phyloP scores from a whole-genome alignment of 371 early-diverging fungal genomes.

The Agmasoma carcini region DNA sequence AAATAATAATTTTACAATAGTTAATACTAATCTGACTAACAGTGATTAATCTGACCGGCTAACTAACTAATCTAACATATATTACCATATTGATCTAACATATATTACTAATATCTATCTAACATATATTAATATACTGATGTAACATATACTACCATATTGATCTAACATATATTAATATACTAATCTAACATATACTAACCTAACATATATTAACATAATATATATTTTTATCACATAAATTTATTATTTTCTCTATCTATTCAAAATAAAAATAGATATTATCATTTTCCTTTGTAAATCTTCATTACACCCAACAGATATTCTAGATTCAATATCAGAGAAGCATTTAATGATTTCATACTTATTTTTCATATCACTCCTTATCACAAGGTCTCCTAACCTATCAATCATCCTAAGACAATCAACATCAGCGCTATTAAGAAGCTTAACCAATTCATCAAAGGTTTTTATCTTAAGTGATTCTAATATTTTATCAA shows the following conservation, averaged over 20 bases:
- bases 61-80: too few relatives aligned
- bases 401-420: conserved; percentile 26
- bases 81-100: too few relatives aligned
- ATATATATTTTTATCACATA: not conserved
- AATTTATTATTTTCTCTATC: conserved; percentile 13
- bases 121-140: not conserved
- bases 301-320: conserved; percentile 47
- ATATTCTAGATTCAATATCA: conserved; percentile 44
- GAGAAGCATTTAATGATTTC: conserved; percentile 39
- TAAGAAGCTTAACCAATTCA: not conserved
- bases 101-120: too few relatives aligned
- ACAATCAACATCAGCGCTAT: conserved; percentile 21
- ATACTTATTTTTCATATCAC: conserved; percentile 24
- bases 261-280: conserved; percentile 31
- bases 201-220: not conserved
- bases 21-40: too few relatives aligned
- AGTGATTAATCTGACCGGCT: too few relatives aligned
- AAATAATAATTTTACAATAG: too few relatives aligned
- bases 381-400: conserved; percentile 21
- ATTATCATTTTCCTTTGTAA: conserved; percentile 47
- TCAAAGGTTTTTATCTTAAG: conserved; percentile 21
- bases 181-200: not conserved
- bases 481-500: conserved; percentile 22
- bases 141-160: not conserved
- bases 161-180: not conserved